Evolutionary conservation across 2,329 filamentous ascomycete genomes (phyloP).

Genomic region (Chalaropsis ovoidea): DNA sequence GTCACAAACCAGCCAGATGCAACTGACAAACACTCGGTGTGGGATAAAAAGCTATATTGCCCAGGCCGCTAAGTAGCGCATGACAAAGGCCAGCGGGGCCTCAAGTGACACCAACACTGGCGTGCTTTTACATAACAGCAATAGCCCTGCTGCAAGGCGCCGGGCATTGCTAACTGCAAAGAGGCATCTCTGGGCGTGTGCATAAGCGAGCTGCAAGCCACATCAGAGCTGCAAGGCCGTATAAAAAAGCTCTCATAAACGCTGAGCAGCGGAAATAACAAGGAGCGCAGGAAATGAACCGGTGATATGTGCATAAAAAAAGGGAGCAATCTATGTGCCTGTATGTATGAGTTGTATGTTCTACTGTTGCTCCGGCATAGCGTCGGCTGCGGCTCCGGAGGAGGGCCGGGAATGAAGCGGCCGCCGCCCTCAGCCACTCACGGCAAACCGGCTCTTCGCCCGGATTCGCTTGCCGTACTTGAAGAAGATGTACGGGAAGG

Average conservation of each 20-base stretch:
- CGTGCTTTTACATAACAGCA: neutral
- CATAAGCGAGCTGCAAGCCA: conserved; percentile 11
- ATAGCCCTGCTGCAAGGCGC: neutral
- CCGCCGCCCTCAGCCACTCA: conserved; percentile 3
- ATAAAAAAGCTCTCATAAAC: neutral
- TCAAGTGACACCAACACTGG: neutral
- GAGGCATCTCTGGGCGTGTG: neutral
- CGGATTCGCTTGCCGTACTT: conserved; percentile 49
- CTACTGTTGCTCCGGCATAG: neutral
- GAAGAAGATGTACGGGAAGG: conserved; percentile 56
- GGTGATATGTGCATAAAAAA: neutral
- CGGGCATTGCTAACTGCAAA: neutral
- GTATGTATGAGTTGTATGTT: neutral
- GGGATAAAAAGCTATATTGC: no score
- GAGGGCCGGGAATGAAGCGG: neutral
- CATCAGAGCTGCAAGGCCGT: neutral
- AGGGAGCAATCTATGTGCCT: neutral
- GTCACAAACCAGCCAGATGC: neutral
- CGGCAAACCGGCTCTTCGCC: conserved; percentile 45
- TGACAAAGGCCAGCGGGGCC: neutral
- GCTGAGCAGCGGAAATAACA: neutral
- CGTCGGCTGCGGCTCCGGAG: neutral
- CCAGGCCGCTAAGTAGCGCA: neutral
- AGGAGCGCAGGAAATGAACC: neutral
- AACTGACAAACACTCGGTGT: neutral